A percentile compares a stretch with the other conserved stretches of the same genome.
These are phyloP conservation scores for Alternaria hordeiaustralica DNA, from an alignment of 2,329 filamentous ascomycete genomes.

Conservation along the genomic window DNA sequence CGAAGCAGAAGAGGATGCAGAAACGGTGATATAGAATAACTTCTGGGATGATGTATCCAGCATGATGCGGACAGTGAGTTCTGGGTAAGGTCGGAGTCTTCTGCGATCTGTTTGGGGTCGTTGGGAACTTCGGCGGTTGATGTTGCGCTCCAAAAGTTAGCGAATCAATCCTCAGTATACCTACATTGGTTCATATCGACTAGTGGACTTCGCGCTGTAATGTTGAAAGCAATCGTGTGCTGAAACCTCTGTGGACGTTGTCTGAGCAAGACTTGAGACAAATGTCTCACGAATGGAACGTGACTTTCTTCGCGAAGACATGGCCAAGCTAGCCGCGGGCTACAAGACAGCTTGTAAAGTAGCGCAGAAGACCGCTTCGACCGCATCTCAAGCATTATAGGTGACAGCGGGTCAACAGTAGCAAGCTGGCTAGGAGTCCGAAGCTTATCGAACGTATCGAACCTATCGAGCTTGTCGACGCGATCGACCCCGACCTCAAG, in stretches of 20 bases:
- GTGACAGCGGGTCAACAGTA: background rate
- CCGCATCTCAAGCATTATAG: background rate
- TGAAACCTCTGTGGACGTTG: background rate
- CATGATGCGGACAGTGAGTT: background rate
- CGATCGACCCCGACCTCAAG: background rate
- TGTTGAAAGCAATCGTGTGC: too few relatives aligned
- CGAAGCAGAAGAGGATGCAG: background rate
- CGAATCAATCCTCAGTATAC: background rate
- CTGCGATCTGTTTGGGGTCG: background rate
- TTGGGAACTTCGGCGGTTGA: background rate
- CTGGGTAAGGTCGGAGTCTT: background rate
- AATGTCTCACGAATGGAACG: background rate
- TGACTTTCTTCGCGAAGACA: background rate
- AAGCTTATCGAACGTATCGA: background rate
- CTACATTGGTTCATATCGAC: background rate
- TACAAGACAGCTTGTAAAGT: background rate
- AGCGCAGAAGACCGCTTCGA: background rate
- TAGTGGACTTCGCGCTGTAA: background rate
- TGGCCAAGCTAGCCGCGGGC: background rate
- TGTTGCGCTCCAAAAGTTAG: background rate
- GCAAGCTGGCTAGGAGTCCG: background rate
- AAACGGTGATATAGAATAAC: background rate
- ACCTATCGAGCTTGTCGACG: background rate
- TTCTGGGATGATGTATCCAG: background rate
- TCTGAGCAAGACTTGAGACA: background rate